Evolutionary conservation across 768 basidiomycete species (phyloP), one percentile per base, ranked within the genome.

Genomic region (Trametes gibbosa): DNA sequence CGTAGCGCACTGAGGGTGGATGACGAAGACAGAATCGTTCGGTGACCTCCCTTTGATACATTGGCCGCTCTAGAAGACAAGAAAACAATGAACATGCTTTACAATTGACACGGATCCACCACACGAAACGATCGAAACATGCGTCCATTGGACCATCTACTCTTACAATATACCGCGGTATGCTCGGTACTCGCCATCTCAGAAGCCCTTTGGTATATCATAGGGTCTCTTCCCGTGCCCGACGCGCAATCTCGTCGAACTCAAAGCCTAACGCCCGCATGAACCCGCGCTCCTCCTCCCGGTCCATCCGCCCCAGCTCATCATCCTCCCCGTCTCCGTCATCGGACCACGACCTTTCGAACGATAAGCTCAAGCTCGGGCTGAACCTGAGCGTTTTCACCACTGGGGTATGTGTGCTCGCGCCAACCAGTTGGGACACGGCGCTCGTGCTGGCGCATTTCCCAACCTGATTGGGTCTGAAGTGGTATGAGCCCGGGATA

Each of bases 251-350:
- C 37, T 63, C 62, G 43, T 67, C 66, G 41, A 66, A 66, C 47
- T 67, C 65, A 27, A 67, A 62, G 3, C 68, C 68, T 23, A 69
- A 50, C 3, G 68, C 63, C 3, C 63, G 54, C 58, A 66, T 45
- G 48, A 68, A 69, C 16, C 65, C 64, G 27, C 63, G 56, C 21
- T 69, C 65, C 34, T 67, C 66, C 42, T 68, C 65, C 23, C 46
- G 59, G 17, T 66, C 63, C 57, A 58, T 25, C 19, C 40, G 27
- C 23, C 54, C 45, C 19, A 48, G 5, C 10, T 48, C 47, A 24
- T 55, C 55, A 17, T 55, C 50, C 17, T 46, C 53, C 5, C 45
- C 55, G 24, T 46, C 53, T 5, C 45, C 55, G 24, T 53, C 55
- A n/a, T 53, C 60, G 8, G 53, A 58, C 42, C 51, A 50, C 9